phyloP scores from a whole-genome alignment of 352 stramenopile genomes.

The Phytophthora crassamura region DNA sequence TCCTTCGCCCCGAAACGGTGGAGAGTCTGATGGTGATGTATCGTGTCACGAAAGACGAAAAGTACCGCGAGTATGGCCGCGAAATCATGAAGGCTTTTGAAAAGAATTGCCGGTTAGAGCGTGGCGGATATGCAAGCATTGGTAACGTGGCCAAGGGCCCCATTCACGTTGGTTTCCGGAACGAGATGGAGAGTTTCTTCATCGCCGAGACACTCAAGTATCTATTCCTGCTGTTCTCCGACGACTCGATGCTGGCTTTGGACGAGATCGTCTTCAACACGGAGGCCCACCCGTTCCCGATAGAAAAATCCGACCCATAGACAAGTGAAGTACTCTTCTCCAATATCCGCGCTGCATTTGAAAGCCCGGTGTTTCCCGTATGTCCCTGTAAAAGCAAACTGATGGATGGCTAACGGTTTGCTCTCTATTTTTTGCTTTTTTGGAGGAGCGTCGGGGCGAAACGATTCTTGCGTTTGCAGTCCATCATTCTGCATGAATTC shows the following conservation, averaged over 20 bases:
- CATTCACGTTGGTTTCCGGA: conserved; percentile 49
- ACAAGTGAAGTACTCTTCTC: conserved; percentile 24
- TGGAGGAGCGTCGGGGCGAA: conserved; percentile 13
- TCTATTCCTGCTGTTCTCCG: conserved; percentile 92
- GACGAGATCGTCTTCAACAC: conserved; percentile 92
- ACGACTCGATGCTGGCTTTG: conserved; percentile 81
- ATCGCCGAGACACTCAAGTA: conserved; percentile 95
- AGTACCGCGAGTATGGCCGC: conserved; percentile 87
- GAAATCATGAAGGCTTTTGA: conserved; percentile 90
- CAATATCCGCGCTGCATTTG: conserved; percentile 16
- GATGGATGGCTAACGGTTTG: conserved; percentile 23
- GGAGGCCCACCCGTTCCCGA: conserved; percentile 85
- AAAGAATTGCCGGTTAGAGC: conserved; percentile 69
- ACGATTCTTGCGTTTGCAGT: conserved; percentile 20
- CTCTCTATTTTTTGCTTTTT: conserved; percentile 25
- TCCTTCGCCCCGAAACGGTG: conserved; percentile 91
- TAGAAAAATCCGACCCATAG: conserved; percentile 37
- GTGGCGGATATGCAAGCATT: conserved; percentile 71
- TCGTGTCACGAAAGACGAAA: conserved; percentile 88
- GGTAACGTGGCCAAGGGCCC: conserved; percentile 60
- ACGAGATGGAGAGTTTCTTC: conserved; percentile 94
- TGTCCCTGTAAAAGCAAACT: conserved; percentile 16
- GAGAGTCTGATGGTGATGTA: conserved; percentile 94
- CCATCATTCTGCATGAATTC: conserved; percentile 24
- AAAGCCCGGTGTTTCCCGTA: conserved; percentile 8